Evolutionary conservation across 225 moss, liverwort and hornwort genomes (phyloP).

Genomic region (Polytrichum formosum): DNA sequence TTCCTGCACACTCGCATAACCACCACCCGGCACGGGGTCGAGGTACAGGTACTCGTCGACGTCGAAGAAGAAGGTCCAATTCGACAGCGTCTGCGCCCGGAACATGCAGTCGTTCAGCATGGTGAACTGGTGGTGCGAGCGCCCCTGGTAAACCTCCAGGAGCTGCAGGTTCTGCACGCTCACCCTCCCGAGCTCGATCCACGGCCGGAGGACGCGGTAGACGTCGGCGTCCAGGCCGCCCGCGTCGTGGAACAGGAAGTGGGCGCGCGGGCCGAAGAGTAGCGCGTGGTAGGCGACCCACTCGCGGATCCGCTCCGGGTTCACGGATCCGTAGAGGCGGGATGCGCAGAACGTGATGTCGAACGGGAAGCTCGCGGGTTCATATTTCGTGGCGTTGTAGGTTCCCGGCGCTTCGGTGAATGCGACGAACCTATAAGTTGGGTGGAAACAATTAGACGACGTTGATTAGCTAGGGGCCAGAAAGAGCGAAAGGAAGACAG

Average conservation of each 20-base stretch:
- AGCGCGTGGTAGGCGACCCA: constrained; percentile 30
- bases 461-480: too few species aligned
- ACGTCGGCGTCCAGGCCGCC: constrained; percentile 18
- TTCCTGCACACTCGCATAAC: not conserved
- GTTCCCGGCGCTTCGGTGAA: constrained; percentile 18
- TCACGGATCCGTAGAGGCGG: constrained; percentile 13
- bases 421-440: not conserved
- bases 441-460: too few species aligned
- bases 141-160: constrained; percentile 14
- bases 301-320: constrained; percentile 25
- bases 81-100: constrained; percentile 18
- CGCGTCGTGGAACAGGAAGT: constrained; percentile 25
- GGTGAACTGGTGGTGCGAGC: constrained; percentile 27
- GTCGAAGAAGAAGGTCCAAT: constrained; percentile 33
- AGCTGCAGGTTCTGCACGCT: constrained; percentile 15
- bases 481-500: too few species aligned
- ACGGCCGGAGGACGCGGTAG: constrained; percentile 20
- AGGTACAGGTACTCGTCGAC: constrained; percentile 22
- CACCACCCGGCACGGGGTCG: not conserved
- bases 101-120: constrained; percentile 28
- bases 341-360: constrained; percentile 27
- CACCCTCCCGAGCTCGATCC: constrained; percentile 21
- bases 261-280: constrained; percentile 20
- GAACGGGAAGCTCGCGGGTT: constrained; percentile 8
- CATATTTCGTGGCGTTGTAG: constrained; percentile 13